Base-by-base conservation (phyloP, 371 early-diverging fungal genomes). In the Modicella reniformis region DNA sequence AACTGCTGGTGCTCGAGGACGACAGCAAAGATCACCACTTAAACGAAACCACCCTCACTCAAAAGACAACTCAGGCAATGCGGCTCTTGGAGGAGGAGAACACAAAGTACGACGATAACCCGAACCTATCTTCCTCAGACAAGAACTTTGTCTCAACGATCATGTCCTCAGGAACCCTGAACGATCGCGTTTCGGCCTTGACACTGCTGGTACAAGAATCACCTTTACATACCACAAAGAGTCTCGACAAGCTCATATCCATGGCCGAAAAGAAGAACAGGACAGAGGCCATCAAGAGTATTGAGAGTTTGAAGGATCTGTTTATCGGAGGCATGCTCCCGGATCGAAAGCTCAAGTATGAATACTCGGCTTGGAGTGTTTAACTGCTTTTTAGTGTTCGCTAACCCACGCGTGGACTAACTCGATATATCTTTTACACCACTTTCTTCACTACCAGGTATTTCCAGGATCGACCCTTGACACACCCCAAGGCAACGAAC, bases 171-270 rank as follows among this genome's bases (percentile, higher is more conserved):
- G 98, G 98, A 83, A 97, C 98, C 17, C 81, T 94, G 58, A 91
- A 89, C 67, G 98, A 98, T 88, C 92, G 93, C 61, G 90, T 97
- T 17, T 95, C 96, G 23, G 98, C 98, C 8, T 77, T 98, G 67
- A 96, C 96, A 1, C 85, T 98, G 64, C 82, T 95, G 60, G 86
- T 97, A 29, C 96, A 95, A 77, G 95, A 94, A 70, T 93, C 96
- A 4, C 97, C 98, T 1, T 55, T 97, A 19, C 98, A 98, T 74
- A 90, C 87, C 32, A 82, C 94, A 50, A 84, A 84, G 61, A 84
- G 88, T n/a, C 80, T 97, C 30, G 91, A 93, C 48, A 92, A 93
- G 50, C 81, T 97, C 61, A 85, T 97, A 82, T 67, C 84, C 33
- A 94, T 96, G 95, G 92, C 93, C 7, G 83, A 87, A 59, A 95